phyloP scores from a whole-genome alignment of 1,284 basidiomycete genomes.

The Kwoniella shivajii region DNA sequence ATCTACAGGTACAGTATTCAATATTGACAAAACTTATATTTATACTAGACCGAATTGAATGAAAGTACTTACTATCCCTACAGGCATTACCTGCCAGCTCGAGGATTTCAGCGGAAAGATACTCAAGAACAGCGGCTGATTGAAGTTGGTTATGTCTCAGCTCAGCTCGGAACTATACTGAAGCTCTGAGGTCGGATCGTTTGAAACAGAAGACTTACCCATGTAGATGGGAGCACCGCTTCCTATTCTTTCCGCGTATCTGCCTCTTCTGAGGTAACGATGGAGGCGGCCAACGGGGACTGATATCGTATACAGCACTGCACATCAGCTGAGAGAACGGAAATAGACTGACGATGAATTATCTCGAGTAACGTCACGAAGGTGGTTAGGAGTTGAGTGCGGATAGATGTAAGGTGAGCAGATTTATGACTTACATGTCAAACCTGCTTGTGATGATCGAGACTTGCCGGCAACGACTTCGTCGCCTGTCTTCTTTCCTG shows the following conservation, averaged over 20 bases:
- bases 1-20: no score
- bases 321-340: background rate
- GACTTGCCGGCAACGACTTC: background rate
- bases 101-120: slow-evolving; percentile 82
- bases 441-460: background rate
- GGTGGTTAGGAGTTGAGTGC: no score
- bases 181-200: background rate
- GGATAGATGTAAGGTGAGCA: no score
- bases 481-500: no score
- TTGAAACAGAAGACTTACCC: slow-evolving; percentile 5
- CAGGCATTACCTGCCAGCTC: slow-evolving; percentile 82
- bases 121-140: slow-evolving; percentile 27
- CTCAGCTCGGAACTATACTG: no score
- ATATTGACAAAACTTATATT: no score
- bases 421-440: no score
- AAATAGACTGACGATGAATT: background rate
- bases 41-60: no score
- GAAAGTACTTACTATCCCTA: slow-evolving; percentile 62
- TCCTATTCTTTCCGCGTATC: slow-evolving; percentile 12
- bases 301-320: background rate
- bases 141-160: no score
- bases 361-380: background rate
- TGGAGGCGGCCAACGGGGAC: slow-evolving; percentile 16
- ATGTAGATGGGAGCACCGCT: slow-evolving; percentile 11
- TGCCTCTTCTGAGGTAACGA: slow-evolving; percentile 7